A percentile compares a stretch with the other conserved stretches of the same genome.
Evolutionary conservation across 179 eudicot species (phyloP).

Genomic region (Amaranthus tricolor): DNA sequence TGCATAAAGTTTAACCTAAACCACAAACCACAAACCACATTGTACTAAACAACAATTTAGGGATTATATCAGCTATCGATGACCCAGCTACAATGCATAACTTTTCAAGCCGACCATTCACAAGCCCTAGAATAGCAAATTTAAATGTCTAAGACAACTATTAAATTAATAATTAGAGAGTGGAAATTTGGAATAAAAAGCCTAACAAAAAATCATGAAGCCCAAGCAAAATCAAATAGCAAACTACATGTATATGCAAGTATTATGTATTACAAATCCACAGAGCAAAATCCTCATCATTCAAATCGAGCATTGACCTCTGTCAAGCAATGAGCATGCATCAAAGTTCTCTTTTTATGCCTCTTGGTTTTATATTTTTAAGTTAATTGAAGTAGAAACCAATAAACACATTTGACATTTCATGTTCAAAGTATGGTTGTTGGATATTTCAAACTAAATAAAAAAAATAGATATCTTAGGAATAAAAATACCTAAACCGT

Average conservation of each 20-base stretch:
- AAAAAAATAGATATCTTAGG: no score
- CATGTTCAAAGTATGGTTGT: neutral
- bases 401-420: no score
- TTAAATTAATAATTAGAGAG: constrained; percentile 20
- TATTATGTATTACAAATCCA: neutral
- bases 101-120: constrained; percentile 78
- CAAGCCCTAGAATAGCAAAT: constrained; percentile 55
- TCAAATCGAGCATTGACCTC: neutral
- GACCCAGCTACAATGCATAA: constrained; percentile 49
- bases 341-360: neutral
- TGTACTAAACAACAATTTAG: no score
- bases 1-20: no score
- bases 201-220: neutral
- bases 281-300: neutral
- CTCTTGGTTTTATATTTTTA: neutral
- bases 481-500: neutral
- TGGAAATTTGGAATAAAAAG: neutral
- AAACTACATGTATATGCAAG: neutral
- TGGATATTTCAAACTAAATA: no score
- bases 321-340: neutral
- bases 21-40: no score
- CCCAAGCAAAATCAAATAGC: constrained; percentile 2
- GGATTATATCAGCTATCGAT: constrained; percentile 77
- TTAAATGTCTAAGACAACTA: constrained; percentile 17
- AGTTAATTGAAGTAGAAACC: neutral